Conservation (phyloP, 2,329 filamentous ascomycete genomes). For the Fusarium oligoseptatum region DNA sequence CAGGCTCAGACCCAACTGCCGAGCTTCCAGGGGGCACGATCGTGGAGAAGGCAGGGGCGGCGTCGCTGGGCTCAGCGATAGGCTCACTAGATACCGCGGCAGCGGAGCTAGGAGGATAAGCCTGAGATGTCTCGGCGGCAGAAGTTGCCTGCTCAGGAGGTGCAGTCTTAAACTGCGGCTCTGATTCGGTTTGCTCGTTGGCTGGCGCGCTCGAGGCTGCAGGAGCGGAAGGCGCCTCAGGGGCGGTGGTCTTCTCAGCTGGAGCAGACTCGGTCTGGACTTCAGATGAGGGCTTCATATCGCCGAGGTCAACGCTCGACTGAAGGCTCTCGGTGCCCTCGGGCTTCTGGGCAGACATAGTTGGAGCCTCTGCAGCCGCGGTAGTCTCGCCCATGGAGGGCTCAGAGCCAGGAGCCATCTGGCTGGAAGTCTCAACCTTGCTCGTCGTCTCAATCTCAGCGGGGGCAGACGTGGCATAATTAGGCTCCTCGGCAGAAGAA, state of each 20-base stretch:
- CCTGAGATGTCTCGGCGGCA: slow-evolving; percentile 17
- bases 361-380: neutral
- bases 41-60: slow-evolving; percentile 14
- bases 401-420: slow-evolving; percentile 11
- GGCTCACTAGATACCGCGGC: slow-evolving; percentile 7
- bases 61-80: slow-evolving; percentile 15
- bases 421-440: slow-evolving; percentile 6
- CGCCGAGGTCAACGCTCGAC: slow-evolving; percentile 44
- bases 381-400: slow-evolving; percentile 14
- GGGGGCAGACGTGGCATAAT: slow-evolving; percentile 7
- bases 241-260: slow-evolving; percentile 25
- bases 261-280: slow-evolving; percentile 14
- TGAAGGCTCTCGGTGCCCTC: slow-evolving; percentile 12
- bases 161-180: slow-evolving; percentile 14
- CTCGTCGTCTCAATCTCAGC: neutral
- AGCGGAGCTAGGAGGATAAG: slow-evolving; percentile 6
- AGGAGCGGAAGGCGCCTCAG: slow-evolving; percentile 16
- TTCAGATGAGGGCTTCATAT: slow-evolving; percentile 33
- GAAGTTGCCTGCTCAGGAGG: slow-evolving; percentile 19
- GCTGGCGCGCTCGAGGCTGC: slow-evolving; percentile 4
- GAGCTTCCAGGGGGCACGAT: slow-evolving; percentile 13
- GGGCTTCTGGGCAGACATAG: slow-evolving; percentile 21
- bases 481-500: slow-evolving; percentile 9
- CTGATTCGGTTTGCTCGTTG: neutral
- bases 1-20: slow-evolving; percentile 6